Evolutionary conservation across 2,329 filamentous ascomycete species (phyloP).

Genomic region (Thyridium curvatum): DNA sequence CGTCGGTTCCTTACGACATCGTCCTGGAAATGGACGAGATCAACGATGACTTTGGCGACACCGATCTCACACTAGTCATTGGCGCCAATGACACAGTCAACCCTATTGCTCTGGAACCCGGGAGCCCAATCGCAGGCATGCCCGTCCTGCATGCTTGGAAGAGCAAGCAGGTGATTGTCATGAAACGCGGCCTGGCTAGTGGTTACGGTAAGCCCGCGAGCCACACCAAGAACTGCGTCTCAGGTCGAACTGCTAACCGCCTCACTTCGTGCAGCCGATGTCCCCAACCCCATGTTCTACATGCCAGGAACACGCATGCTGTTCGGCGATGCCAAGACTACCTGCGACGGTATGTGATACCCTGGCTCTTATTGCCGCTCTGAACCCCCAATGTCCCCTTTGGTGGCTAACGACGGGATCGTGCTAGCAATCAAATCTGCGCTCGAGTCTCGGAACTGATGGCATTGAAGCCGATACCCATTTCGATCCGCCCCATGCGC

Average conservation of each 20-base stretch:
- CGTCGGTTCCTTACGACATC: constrained; percentile 83
- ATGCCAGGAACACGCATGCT: constrained; percentile 88
- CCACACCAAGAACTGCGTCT: too few species aligned
- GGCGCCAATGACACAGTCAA: constrained; percentile 93
- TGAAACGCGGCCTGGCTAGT: constrained; percentile 87
- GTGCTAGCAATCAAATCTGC: constrained; percentile 21
- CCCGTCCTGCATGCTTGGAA: constrained; percentile 90
- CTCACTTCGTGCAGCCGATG: constrained; percentile 55
- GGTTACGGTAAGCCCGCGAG: constrained; percentile 68
- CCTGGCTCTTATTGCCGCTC: constrained; percentile 3
- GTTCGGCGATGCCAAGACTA: constrained; percentile 82
- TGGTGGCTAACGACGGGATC: not conserved
- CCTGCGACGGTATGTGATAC: constrained; percentile 62
- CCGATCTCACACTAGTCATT: constrained; percentile 82
- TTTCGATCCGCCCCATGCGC: not conserved
- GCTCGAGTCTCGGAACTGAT: constrained; percentile 18
- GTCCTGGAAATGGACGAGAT: constrained; percentile 96
- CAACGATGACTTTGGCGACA: constrained; percentile 84
- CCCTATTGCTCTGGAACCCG: constrained; percentile 78
- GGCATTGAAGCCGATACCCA: not conserved
- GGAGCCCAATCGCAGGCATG: constrained; percentile 85
- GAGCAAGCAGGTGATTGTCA: constrained; percentile 86
- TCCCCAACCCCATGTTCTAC: constrained; percentile 90
- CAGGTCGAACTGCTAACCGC: too few species aligned
- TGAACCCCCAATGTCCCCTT: too few species aligned